Evolutionary conservation across 805 yeast genomes (phyloP).

Genomic region (Cyberlindnera misumaiensis): DNA sequence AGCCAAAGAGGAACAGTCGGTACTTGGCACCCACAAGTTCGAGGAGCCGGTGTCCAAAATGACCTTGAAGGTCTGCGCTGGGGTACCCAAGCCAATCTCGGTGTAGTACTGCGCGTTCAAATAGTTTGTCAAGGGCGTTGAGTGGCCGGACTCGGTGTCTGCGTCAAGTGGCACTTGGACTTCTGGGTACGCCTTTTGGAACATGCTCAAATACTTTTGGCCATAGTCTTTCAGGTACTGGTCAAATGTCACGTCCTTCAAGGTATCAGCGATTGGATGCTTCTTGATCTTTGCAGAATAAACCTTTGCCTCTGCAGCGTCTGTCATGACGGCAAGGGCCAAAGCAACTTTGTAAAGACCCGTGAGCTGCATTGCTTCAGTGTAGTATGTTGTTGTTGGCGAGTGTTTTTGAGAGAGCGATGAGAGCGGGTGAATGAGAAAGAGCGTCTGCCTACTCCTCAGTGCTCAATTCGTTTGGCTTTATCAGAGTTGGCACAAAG

Average conservation of each 20-base stretch:
- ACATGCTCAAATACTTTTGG: constrained; percentile 50
- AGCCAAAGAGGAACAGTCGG: constrained; percentile 87
- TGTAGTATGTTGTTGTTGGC: constrained; percentile 1
- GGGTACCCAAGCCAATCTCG: constrained; percentile 86
- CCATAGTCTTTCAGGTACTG: constrained; percentile 55
- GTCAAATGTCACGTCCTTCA: constrained; percentile 42
- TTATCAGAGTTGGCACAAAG: background rate
- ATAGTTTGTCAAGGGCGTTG: constrained; percentile 86
- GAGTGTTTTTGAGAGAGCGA: background rate
- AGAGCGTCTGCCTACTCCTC: no score
- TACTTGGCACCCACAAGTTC: constrained; percentile 93
- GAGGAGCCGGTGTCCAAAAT: constrained; percentile 95
- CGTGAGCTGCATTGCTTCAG: constrained; percentile 16
- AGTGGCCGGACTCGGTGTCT: constrained; percentile 40
- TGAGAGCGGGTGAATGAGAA: no score
- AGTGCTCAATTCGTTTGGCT: background rate
- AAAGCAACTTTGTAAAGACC: constrained; percentile 19
- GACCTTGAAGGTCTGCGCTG: constrained; percentile 90
- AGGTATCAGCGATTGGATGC: constrained; percentile 49
- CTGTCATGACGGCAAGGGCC: constrained; percentile 26
- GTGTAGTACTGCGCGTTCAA: constrained; percentile 95
- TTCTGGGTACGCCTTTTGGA: constrained; percentile 38
- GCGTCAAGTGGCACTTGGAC: constrained; percentile 22
- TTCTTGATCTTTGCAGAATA: constrained; percentile 54
- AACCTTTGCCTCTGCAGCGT: constrained; percentile 45